A percentile compares a stretch with the other conserved stretches of the same genome.
Evolutionary conservation across 805 yeast genomes (phyloP).

Genomic region (Starmerella bombicola): DNA sequence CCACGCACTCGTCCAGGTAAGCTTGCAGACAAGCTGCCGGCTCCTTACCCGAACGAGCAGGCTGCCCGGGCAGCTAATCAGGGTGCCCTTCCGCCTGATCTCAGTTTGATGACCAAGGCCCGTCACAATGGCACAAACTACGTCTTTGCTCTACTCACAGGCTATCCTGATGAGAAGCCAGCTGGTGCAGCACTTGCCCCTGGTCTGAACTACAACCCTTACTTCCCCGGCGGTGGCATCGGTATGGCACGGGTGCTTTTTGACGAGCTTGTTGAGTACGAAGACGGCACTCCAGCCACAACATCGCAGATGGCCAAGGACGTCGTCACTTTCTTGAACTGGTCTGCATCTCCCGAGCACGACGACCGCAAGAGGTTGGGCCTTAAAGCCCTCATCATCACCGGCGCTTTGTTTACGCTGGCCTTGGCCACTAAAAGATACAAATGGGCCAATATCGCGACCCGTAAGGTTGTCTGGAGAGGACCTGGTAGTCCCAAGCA

Average conservation of each 20-base stretch:
- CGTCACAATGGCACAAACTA: constrained; percentile 98
- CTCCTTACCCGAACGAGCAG: constrained; percentile 94
- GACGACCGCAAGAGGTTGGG: constrained; percentile 97
- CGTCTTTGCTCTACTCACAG: constrained; percentile 87
- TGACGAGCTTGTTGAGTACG: constrained; percentile 95
- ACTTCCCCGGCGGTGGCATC: constrained; percentile 99
- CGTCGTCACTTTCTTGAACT: constrained; percentile 86
- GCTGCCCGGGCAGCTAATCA: constrained; percentile 99
- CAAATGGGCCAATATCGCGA: constrained; percentile 95
- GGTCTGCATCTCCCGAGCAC: constrained; percentile 98
- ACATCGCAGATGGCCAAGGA: constrained; percentile 99
- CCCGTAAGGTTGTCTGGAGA: constrained; percentile 69
- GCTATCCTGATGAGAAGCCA: constrained; percentile 98
- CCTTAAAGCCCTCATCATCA: constrained; percentile 73
- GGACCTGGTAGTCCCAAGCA: constrained; percentile 24
- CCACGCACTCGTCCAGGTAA: constrained; percentile 98
- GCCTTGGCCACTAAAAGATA: constrained; percentile 90
- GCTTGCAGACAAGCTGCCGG: constrained; percentile 87
- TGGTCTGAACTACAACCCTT: constrained; percentile 96
- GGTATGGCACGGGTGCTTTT: constrained; percentile 98
- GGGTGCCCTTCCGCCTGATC: constrained; percentile 98
- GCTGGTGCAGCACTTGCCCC: constrained; percentile 90
- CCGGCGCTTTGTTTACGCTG: constrained; percentile 65
- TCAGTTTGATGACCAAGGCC: constrained; percentile 93
- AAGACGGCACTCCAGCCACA: constrained; percentile 97